These are phyloP conservation scores for Emergomyces orientalis DNA, from an alignment of 2,329 filamentous ascomycete genomes.

Conservation along the genomic window DNA sequence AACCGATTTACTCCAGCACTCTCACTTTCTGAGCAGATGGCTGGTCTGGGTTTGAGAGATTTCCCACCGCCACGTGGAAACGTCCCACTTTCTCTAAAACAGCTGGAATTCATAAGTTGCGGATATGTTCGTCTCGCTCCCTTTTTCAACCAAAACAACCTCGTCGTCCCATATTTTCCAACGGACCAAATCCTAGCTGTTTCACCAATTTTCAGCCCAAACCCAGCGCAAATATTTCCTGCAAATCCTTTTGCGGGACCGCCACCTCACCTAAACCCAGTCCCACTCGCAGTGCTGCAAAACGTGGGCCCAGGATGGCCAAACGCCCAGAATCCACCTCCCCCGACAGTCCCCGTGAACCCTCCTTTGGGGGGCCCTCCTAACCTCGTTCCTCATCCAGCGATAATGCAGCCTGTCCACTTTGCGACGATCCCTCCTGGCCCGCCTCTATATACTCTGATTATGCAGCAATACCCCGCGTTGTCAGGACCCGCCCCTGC, in stretches of 20 bases:
- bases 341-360: background rate
- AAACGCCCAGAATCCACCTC: background rate
- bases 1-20: constrained; percentile 43
- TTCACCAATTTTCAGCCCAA: background rate
- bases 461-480: background rate
- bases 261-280: background rate
- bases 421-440: background rate
- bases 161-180: constrained; percentile 20
- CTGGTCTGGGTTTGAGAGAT: constrained; percentile 18
- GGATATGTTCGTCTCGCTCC: constrained; percentile 46
- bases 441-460: background rate
- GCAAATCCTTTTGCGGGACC: background rate
- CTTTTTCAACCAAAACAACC: constrained; percentile 30
- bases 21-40: constrained; percentile 29
- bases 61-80: constrained; percentile 18
- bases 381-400: background rate
- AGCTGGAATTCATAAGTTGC: constrained; percentile 50
- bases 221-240: background rate
- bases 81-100: constrained; percentile 22
- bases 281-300: background rate
- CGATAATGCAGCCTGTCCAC: background rate
- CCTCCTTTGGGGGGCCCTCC: background rate
- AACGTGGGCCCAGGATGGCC: background rate
- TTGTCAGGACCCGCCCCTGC: background rate
- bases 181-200: background rate